phyloP scores from a whole-genome alignment of 768 basidiomycete genomes.

The Lentinula boryana region DNA sequence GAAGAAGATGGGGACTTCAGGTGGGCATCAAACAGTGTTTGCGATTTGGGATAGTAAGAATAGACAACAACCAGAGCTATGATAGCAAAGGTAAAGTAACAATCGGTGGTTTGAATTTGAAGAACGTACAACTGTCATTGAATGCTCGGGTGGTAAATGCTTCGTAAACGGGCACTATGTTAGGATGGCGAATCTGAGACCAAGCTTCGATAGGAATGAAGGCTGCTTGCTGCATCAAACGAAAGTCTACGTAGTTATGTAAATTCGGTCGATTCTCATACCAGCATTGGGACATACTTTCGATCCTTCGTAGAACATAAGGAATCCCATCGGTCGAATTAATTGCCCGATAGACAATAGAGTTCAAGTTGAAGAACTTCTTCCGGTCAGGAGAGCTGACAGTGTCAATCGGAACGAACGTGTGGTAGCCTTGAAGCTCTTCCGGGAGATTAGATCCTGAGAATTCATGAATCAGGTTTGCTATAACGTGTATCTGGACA shows the following conservation, averaged over 20 bases:
- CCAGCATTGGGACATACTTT: conserved; percentile 50
- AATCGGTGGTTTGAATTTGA: not conserved
- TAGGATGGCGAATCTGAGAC: conserved; percentile 80
- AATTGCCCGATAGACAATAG: conserved; percentile 78
- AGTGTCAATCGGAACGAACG: conserved; percentile 73
- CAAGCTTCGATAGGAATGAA: conserved; percentile 82
- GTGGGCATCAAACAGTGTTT: conserved; percentile 77
- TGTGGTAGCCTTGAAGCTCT: conserved; percentile 88
- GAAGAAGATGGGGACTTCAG: conserved; percentile 49
- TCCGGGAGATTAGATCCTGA: conserved; percentile 64
- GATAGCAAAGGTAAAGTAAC: conserved; percentile 2
- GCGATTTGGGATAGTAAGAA: conserved; percentile 79
- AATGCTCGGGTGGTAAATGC: conserved; percentile 95
- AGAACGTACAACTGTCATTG: conserved; percentile 79
- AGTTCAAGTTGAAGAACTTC: conserved; percentile 79
- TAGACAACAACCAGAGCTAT: conserved; percentile 89
- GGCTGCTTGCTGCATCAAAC: conserved; percentile 74
- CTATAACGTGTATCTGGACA: not conserved
- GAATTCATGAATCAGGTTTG: conserved; percentile 20
- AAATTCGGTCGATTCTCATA: conserved; percentile 5
- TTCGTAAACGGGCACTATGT: conserved; percentile 76
- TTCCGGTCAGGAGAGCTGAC: conserved; percentile 47
- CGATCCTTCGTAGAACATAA: conserved; percentile 78
- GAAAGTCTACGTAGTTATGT: conserved; percentile 54
- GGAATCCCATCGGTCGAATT: conserved; percentile 69